Evolutionary conservation across 371 early-diverging fungal genomes (phyloP).

Genomic region (Haplosporangium sp.): DNA sequence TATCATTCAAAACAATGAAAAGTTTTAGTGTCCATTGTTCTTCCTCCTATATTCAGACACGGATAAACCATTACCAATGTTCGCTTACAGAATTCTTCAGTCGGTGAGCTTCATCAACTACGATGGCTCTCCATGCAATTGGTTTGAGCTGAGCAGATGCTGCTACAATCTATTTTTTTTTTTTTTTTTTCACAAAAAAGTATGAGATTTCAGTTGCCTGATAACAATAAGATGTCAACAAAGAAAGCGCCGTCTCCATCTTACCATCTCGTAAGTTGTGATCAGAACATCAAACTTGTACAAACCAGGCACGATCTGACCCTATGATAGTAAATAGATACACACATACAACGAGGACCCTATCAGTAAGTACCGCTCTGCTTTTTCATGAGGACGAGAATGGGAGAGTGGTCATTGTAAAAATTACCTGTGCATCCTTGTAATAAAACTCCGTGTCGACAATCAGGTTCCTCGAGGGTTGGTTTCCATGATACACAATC

Average conservation of each 20-base stretch:
- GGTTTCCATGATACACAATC: conserved; percentile 77
- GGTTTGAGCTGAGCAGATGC: conserved; percentile 78
- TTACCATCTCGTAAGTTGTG: conserved; percentile 90
- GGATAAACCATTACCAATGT: too few species aligned
- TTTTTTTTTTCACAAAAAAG: conserved; percentile 1
- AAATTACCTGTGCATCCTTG: conserved; percentile 58
- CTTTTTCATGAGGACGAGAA: too few species aligned
- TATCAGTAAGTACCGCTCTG: too few species aligned
- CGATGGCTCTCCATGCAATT: conserved; percentile 85
- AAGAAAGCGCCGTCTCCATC: conserved; percentile 36
- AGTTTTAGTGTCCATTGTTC: neutral
- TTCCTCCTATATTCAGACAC: neutral
- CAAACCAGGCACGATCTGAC: conserved; percentile 40
- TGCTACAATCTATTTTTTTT: conserved; percentile 59
- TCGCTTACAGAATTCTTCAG: conserved; percentile 84
- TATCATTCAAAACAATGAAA: neutral
- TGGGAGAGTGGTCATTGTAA: too few species aligned
- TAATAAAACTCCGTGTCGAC: conserved; percentile 80
- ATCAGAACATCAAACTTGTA: conserved; percentile 89
- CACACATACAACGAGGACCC: too few species aligned
- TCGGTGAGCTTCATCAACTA: conserved; percentile 97
- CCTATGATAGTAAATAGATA: conserved; percentile 3
- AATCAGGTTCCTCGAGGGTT: conserved; percentile 66
- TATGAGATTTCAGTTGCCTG: neutral
- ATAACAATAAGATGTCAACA: neutral